phyloP scores from a whole-genome alignment of 2,329 filamentous ascomycete species.

The Aspergillus fructus region DNA sequence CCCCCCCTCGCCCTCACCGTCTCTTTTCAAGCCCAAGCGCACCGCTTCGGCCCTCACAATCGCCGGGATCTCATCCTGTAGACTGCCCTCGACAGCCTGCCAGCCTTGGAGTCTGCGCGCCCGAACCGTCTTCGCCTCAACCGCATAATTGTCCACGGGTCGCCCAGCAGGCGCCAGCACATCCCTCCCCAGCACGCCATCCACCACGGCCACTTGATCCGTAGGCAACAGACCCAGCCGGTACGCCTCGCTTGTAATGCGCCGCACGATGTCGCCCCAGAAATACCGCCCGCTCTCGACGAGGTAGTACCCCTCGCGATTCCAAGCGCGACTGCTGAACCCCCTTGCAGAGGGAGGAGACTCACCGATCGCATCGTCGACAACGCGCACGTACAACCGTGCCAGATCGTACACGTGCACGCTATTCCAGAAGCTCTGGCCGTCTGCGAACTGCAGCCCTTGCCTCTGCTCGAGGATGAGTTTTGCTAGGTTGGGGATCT shows the following conservation, averaged over 20 bases:
- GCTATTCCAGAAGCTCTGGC: background rate
- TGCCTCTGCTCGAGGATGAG: background rate
- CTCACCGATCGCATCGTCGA: background rate
- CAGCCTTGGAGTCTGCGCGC: background rate
- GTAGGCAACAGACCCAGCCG: background rate
- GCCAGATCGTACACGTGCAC: background rate
- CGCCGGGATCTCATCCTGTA: background rate
- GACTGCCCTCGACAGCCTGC: background rate
- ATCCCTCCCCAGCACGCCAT: background rate
- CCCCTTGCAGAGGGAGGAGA: background rate
- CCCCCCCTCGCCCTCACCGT: too few species aligned
- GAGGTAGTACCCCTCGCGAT: background rate
- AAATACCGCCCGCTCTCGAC: background rate
- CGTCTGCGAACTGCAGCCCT: background rate
- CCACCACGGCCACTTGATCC: background rate
- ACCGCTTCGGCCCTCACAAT: background rate
- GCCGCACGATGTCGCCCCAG: background rate
- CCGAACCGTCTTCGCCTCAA: background rate
- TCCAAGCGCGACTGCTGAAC: background rate
- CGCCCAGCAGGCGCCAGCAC: background rate
- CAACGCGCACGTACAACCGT: background rate
- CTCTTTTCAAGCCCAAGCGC: background rate
- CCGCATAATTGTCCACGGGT: background rate
- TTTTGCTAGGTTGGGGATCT: background rate
- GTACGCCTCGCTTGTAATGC: background rate